These are phyloP conservation scores for Trichoderma orchidacearum DNA, from an alignment of 495 filamentous ascomycete genomes.

Conservation along the genomic window DNA sequence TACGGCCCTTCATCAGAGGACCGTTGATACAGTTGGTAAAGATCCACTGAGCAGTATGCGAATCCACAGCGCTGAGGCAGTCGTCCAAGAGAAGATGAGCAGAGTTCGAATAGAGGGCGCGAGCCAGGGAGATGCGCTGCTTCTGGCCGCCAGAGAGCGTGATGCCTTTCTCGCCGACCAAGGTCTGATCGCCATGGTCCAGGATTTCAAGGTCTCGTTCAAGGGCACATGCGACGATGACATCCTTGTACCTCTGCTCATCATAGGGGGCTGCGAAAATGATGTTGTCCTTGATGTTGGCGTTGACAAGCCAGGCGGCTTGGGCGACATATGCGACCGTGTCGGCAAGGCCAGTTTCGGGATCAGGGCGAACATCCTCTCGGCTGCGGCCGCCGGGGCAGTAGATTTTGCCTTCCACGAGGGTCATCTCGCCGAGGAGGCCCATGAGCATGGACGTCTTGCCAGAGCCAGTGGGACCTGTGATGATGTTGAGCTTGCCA, in stretches of 20 bases:
- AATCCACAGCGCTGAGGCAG: slow-evolving; percentile 96
- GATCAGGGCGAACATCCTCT: slow-evolving; percentile 68
- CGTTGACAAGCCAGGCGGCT: slow-evolving; percentile 95
- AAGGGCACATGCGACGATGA: slow-evolving; percentile 84
- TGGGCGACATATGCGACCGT: slow-evolving; percentile 95
- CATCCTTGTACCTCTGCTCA: slow-evolving; percentile 71
- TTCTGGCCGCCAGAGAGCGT: slow-evolving; percentile 96
- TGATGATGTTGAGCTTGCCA: slow-evolving; percentile 77
- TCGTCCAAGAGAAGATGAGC: slow-evolving; percentile 87
- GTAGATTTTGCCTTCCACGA: slow-evolving; percentile 65
- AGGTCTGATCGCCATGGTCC: slow-evolving; percentile 81
- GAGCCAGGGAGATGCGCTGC: slow-evolving; percentile 88
- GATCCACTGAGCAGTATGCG: slow-evolving; percentile 97
- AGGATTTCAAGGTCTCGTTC: slow-evolving; percentile 87
- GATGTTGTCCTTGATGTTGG: slow-evolving; percentile 93
- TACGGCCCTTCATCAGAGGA: slow-evolving; percentile 74
- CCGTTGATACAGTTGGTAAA: slow-evolving; percentile 86
- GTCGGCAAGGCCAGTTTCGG: slow-evolving; percentile 76
- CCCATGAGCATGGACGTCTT: slow-evolving; percentile 97
- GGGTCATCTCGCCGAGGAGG: slow-evolving; percentile 90
- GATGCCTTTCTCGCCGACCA: slow-evolving; percentile 96
- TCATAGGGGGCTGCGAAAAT: slow-evolving; percentile 77
- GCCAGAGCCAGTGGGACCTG: slow-evolving; percentile 84
- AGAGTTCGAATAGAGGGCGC: slow-evolving; percentile 86
- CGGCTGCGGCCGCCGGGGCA: slow-evolving; percentile 73